Percentiles rank a stretch among this genome's conserved stretches.
These are phyloP conservation scores for Phytophthora tubulina DNA, from an alignment of 352 stramenopile genomes.

Conservation along the genomic window DNA sequence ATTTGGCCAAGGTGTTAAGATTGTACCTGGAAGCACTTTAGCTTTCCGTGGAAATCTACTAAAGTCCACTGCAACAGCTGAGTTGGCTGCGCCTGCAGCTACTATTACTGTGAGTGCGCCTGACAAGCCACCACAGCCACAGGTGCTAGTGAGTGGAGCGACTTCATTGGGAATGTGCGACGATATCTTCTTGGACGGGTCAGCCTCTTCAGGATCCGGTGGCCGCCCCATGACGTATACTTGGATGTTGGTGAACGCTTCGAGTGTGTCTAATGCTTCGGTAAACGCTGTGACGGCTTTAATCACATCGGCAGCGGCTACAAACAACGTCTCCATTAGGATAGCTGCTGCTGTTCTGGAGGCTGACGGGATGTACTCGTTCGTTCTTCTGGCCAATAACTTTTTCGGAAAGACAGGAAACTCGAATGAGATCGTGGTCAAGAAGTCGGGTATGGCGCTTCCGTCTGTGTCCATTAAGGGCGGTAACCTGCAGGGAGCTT, in stretches of 20 bases:
- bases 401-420: conserved; percentile 61
- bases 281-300: conserved; percentile 34
- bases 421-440: conserved; percentile 54
- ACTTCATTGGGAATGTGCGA: conserved; percentile 68
- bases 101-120: conserved; percentile 46
- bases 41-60: conserved; percentile 51
- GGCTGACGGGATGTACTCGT: conserved; percentile 49
- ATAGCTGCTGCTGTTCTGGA: conserved; percentile 49
- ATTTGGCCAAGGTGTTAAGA: conserved; percentile 53
- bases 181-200: conserved; percentile 67
- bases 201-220: conserved; percentile 58
- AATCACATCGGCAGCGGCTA: conserved; percentile 31
- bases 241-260: conserved; percentile 51
- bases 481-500: conserved; percentile 45
- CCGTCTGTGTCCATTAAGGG: conserved; percentile 68
- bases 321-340: conserved; percentile 54
- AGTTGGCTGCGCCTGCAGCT: conserved; percentile 46
- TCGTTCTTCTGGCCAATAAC: conserved; percentile 59
- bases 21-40: conserved; percentile 51
- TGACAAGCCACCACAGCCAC: conserved; percentile 52
- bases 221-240: conserved; percentile 64
- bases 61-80: conserved; percentile 59
- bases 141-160: conserved; percentile 54
- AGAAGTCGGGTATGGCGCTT: conserved; percentile 58
- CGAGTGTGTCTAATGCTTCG: conserved; percentile 29